Percentiles rank a stretch among this genome's conserved stretches.
Evolutionary conservation across 2,329 filamentous ascomycete genomes (phyloP).

Genomic region (Periconia sp.): DNA sequence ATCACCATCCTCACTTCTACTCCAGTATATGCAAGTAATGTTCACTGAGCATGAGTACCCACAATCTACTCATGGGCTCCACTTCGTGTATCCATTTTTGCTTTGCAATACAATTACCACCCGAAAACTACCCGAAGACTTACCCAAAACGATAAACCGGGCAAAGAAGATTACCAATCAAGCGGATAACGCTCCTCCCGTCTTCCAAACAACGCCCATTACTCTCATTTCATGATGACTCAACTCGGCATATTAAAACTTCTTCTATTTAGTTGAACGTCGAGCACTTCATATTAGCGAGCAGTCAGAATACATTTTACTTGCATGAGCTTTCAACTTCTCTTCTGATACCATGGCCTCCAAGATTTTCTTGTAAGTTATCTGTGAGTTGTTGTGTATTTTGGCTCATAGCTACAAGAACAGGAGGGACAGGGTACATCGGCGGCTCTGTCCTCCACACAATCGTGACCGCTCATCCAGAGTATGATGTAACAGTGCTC

Average conservation of each 20-base stretch:
- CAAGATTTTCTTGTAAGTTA: conserved; percentile 37
- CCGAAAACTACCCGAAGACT: too few species aligned
- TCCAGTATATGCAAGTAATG: too few species aligned
- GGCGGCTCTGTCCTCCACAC: conserved; percentile 59
- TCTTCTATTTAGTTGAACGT: too few species aligned
- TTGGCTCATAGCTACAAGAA: conserved; percentile 41
- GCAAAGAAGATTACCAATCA: not conserved
- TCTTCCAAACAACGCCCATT: not conserved
- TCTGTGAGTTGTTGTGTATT: not conserved
- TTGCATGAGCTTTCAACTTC: not conserved
- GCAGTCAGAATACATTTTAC: not conserved
- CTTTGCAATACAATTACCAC: too few species aligned
- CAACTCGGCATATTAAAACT: too few species aligned
- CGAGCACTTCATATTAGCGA: too few species aligned
- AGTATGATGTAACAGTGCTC: conserved; percentile 53
- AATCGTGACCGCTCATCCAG: conserved; percentile 53
- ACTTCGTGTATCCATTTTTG: too few species aligned
- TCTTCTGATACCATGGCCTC: conserved; percentile 35
- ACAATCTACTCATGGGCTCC: too few species aligned
- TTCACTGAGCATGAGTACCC: too few species aligned
- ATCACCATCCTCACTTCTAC: not conserved
- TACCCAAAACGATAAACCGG: too few species aligned
- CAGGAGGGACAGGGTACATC: conserved; percentile 60
- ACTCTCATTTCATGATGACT: not conserved
- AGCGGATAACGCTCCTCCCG: not conserved